Conservation (phyloP, 1,284 basidiomycete species). For the Peniophora sp. region DNA sequence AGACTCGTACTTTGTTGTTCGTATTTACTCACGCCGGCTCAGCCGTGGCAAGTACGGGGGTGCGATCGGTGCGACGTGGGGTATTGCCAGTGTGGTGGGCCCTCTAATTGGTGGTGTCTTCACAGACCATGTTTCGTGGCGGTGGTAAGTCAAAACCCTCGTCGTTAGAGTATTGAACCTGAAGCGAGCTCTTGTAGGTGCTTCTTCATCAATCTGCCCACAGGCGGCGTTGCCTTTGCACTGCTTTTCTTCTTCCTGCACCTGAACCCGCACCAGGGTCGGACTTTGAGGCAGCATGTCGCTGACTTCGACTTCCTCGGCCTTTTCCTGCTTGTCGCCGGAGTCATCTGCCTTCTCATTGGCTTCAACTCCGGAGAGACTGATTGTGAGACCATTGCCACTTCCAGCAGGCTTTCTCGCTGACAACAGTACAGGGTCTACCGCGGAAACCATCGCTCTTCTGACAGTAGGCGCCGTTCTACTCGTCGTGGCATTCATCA, state of each 20-base stretch:
- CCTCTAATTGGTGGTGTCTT: conserved; percentile 69
- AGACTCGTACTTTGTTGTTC: neutral
- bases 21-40: conserved; percentile 2
- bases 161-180: conserved; percentile 1
- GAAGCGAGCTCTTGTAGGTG: conserved; percentile 33
- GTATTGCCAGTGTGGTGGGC: conserved; percentile 71
- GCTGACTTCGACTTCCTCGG: conserved; percentile 75
- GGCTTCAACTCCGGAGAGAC: conserved; percentile 77
- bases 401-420: neutral
- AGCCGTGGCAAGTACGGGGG: conserved; percentile 74
- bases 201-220: conserved; percentile 63
- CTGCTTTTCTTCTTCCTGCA: conserved; percentile 79
- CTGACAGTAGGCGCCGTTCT: conserved; percentile 62
- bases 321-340: conserved; percentile 60
- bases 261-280: conserved; percentile 65
- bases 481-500: conserved; percentile 48
- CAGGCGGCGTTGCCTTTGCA: conserved; percentile 42
- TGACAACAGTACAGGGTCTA: conserved; percentile 19
- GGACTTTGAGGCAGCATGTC: conserved; percentile 49
- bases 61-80: conserved; percentile 73
- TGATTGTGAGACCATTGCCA: conserved; percentile 37
- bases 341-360: conserved; percentile 70
- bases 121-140: conserved; percentile 66
- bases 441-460: conserved; percentile 59
- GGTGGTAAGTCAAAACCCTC: conserved; percentile 41